Conservation (phyloP, 495 filamentous ascomycete species). For the Penicillium pulvis region DNA sequence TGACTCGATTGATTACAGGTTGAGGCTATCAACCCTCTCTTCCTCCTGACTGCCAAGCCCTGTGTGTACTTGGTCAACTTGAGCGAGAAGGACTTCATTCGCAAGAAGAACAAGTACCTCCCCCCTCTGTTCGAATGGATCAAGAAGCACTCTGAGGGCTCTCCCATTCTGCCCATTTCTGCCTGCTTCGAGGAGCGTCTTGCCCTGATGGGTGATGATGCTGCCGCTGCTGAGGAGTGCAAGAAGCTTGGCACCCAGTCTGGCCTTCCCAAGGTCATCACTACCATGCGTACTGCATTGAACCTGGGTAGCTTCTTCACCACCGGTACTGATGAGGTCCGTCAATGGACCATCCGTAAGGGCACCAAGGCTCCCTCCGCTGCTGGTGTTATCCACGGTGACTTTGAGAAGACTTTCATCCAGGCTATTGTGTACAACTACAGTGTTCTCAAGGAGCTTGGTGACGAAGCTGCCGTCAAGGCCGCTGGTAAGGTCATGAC, state of each 20-base stretch:
- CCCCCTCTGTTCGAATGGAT: slow-evolving; percentile 91
- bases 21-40: slow-evolving; percentile 94
- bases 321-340: slow-evolving; percentile 91
- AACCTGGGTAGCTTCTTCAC: slow-evolving; percentile 97
- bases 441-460: slow-evolving; percentile 72
- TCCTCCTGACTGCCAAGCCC: slow-evolving; percentile 95
- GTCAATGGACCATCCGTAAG: slow-evolving; percentile 97
- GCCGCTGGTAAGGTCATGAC: slow-evolving; percentile 96
- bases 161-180: slow-evolving; percentile 91
- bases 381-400: slow-evolving; percentile 96
- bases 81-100: slow-evolving; percentile 94
- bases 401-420: slow-evolving; percentile 99
- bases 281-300: slow-evolving; percentile 90
- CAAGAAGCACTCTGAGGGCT: slow-evolving; percentile 82
- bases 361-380: slow-evolving; percentile 96
- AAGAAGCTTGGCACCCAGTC: slow-evolving; percentile 87
- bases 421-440: slow-evolving; percentile 92
- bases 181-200: slow-evolving; percentile 91
- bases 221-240: slow-evolving; percentile 82
- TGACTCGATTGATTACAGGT: slow-evolving; percentile 59
- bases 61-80: slow-evolving; percentile 97
- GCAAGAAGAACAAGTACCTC: slow-evolving; percentile 99
- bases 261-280: slow-evolving; percentile 87
- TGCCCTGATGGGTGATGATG: slow-evolving; percentile 72
- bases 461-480: slow-evolving; percentile 86